A percentile compares a stretch with the other conserved stretches of the same genome.
phyloP scores from a whole-genome alignment of 2,329 filamentous ascomycete species.

The Paecilomyces sp. region DNA sequence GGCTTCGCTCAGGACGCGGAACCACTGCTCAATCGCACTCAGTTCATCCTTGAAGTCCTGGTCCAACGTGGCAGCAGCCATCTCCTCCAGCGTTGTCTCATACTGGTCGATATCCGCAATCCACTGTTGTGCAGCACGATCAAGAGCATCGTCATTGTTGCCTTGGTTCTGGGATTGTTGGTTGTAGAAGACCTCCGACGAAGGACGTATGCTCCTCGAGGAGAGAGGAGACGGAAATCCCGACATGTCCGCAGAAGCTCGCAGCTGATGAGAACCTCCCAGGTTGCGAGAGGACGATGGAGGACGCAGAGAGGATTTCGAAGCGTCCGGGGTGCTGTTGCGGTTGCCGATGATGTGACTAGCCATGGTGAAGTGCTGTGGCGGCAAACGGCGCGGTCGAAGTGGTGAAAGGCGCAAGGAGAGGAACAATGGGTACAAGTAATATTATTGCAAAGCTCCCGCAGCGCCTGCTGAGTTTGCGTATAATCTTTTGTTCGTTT shows the following conservation, averaged over 20 bases:
- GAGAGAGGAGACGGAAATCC: constrained; percentile 66
- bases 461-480: constrained; percentile 69
- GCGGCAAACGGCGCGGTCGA: constrained; percentile 1
- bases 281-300: constrained; percentile 76
- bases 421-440: constrained; percentile 25
- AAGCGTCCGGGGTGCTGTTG: constrained; percentile 93
- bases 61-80: constrained; percentile 96
- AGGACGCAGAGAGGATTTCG: constrained; percentile 71
- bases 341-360: constrained; percentile 71
- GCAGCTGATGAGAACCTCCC: constrained; percentile 74
- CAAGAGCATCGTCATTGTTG: constrained; percentile 74
- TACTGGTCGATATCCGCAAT: constrained; percentile 98
- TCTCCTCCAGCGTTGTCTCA: constrained; percentile 96
- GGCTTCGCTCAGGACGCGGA: constrained; percentile 91
- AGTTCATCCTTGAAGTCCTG: constrained; percentile 99
- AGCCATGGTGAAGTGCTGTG: constrained; percentile 39
- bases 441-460: constrained; percentile 51
- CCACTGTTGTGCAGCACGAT: constrained; percentile 96
- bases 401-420: constrained; percentile 1
- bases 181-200: constrained; percentile 87
- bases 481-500: constrained; percentile 9
- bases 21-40: constrained; percentile 99
- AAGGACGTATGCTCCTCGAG: constrained; percentile 76
- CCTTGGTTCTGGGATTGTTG: constrained; percentile 63
- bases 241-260: constrained; percentile 93